phyloP scores from a whole-genome alignment of 106 monocot species.

The Apostasia ramifera region DNA sequence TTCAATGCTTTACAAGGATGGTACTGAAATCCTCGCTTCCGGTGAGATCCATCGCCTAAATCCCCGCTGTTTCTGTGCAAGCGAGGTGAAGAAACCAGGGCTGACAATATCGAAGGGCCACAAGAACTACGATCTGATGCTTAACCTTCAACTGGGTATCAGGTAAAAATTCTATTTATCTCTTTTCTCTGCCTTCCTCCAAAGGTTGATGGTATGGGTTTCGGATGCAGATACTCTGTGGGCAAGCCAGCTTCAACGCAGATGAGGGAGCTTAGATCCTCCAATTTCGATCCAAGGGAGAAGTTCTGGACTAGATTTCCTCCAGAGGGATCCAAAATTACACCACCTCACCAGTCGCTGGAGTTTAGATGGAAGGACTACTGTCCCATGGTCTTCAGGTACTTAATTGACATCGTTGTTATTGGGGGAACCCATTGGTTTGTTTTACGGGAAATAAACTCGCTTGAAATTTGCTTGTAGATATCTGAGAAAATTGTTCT shows the following conservation, averaged over 20 bases:
- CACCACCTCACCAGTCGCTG: slow-evolving; percentile 37
- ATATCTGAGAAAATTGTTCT: slow-evolving; percentile 54
- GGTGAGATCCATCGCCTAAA: neutral
- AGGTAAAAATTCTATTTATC: slow-evolving; percentile 2
- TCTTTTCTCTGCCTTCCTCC: neutral
- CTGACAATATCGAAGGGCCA: slow-evolving; percentile 21
- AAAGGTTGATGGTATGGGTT: neutral
- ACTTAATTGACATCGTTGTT: no score
- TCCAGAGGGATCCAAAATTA: slow-evolving; percentile 33
- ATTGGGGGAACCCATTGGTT: no score
- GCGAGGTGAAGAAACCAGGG: slow-evolving; percentile 13
- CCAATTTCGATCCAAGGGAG: slow-evolving; percentile 74
- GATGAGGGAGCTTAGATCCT: slow-evolving; percentile 39
- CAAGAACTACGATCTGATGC: slow-evolving; percentile 25
- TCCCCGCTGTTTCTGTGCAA: neutral
- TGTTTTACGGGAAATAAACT: neutral
- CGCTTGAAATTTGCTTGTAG: slow-evolving; percentile 13
- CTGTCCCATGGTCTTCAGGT: slow-evolving; percentile 57
- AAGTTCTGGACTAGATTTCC: slow-evolving; percentile 69
- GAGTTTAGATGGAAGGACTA: slow-evolving; percentile 66
- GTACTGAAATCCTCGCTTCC: neutral
- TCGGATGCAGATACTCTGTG: neutral
- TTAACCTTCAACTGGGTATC: slow-evolving; percentile 22
- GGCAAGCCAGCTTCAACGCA: no score
- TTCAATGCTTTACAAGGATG: slow-evolving; percentile 28